Base-by-base conservation (phyloP, 768 basidiomycete genomes). In the Termitomyces sp. region DNA sequence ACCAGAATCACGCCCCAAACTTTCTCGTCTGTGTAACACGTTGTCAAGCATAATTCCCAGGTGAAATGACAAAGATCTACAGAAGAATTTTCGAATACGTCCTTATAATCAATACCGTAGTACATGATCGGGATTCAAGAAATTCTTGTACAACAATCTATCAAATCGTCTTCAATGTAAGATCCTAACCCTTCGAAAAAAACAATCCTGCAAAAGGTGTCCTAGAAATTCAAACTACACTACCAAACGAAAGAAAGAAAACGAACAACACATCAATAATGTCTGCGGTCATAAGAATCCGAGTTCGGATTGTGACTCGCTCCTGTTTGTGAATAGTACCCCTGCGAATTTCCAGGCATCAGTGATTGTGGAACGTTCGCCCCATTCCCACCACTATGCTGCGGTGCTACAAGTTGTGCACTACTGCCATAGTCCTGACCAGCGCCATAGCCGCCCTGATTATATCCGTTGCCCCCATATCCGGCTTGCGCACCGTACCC, bases 391-490 rank as follows among this genome's bases (percentile, higher is more conserved):
- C 25, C 22, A 18, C 16, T 23, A 18, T 33, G 18, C 32, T 47
- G 53, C 3, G 40, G 15, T 32, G 54, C 29, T 29, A 59, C 47
- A 23, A 59, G 58, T 35, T 56, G 54, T 10, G 47, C 13, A 7
- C 18, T 59, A 52, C 55, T 60, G 20, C 55, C 52, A n/a, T 36
- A 56, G 7, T 53, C 50, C 23, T 50, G 54, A 23, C 13, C 15
- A 20, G 36, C 20, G 16, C 18, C 20, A 35, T 54, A 54, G 10
- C 53, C 53, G 12, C 13, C 16, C n/a, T 22, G 16, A 1, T 32
- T 33, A 20, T 53, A 23, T 15, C 35, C 41, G 20, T 36, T n/a
- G n/a, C 16, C 22, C 12, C 42, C 41, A 18, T 46, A 45, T 9
- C 2, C 35, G 3, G 33, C 9, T 20, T 15, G 23, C 10, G 25